Base-by-base conservation (phyloP, 1,284 basidiomycete species). In the Cutaneotrichosporon cavernicola region DNA sequence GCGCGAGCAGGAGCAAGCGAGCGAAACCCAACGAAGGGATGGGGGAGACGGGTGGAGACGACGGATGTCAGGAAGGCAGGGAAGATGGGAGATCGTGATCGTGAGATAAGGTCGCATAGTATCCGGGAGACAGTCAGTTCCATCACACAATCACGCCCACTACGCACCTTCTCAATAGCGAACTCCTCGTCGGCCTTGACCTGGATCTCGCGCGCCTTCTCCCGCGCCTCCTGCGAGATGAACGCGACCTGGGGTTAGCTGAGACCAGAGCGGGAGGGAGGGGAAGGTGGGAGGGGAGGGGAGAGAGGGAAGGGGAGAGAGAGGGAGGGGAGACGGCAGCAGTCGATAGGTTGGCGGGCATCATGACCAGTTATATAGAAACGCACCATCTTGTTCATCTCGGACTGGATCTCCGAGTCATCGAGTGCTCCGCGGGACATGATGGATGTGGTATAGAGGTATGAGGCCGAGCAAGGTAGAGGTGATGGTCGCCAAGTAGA, bases 301-400 rank as follows among this genome's bases (percentile, higher is more conserved):
- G 34, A 5, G 34, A 34, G 34, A 5, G 34, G 34, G 34, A 34
- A 7, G 65, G 61, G 58, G n/a, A 21, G 18, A 11, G 34, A 6
- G 18, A 14, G 21, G 3, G 55, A 10, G 34, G 34, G 34, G 11
- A 36, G 34, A 8, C 2, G 34, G 34, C 34, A 13, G 34, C 11
- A 9, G 34, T 8, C 1, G 7, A 13, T 36, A 5, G 38, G 56
- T 8, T 51, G 21, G 49, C 10, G 26, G 31, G 31, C n/a, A 16
- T 30, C 31, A 22, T 21, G 21, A 11, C 21, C 22, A 49, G 26
- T 26, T 26, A 26, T 1, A 26, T 30, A 8, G 36, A 6, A 10
- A 79, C 85, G 63, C 59, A 93, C 95, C 95, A 98, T 97, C 88
- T 98, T 98, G 85, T 94, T 97, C 92, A 97, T 93, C 86, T 98